Conservation (phyloP, 495 filamentous ascomycete genomes). For the Wilcoxina mikolae region DNA sequence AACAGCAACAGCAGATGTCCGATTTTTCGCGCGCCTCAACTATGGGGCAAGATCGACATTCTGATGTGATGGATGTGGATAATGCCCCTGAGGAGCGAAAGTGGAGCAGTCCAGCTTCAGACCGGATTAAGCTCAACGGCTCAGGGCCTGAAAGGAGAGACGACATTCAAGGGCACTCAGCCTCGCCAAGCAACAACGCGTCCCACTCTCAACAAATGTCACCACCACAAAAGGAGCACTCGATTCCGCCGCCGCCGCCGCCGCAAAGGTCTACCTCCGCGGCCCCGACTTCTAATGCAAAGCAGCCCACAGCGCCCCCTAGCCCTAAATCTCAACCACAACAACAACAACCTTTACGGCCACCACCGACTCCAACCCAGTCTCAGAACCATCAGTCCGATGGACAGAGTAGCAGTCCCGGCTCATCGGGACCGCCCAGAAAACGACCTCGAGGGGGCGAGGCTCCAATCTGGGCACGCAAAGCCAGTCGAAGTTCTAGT, state of each 20-base stretch:
- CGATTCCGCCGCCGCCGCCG: conserved; percentile 7
- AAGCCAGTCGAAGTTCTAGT: conserved; percentile 29
- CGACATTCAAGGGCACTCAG: conserved; percentile 31
- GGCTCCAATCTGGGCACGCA: conserved; percentile 31
- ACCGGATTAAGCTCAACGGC: conserved; percentile 34
- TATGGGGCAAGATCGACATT: conserved; percentile 14
- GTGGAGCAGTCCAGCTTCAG: conserved; percentile 25
- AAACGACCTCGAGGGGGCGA: conserved; percentile 29
- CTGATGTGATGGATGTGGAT: conserved; percentile 26
- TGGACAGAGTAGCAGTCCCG: conserved; percentile 18
- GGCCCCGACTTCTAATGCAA: not conserved
- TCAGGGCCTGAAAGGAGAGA: conserved; percentile 28
- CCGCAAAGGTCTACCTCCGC: conserved; percentile 3
- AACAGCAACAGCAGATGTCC: conserved; percentile 9
- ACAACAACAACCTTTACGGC: conserved; percentile 16
- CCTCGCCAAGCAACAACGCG: conserved; percentile 18
- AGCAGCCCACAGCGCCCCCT: not conserved
- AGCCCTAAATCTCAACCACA: conserved; percentile 7
- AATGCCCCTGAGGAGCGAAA: conserved; percentile 19
- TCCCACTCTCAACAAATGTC: conserved; percentile 5
- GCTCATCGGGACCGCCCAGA: conserved; percentile 20
- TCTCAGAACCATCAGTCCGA: conserved; percentile 11
- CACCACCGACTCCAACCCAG: conserved; percentile 23
- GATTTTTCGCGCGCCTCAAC: conserved; percentile 11
- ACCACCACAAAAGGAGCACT: conserved; percentile 5